Percentiles rank a stretch among this genome's conserved stretches.
These are phyloP conservation scores for Plantago elongata DNA, from an alignment of 257 asterid genomes.

Conservation along the genomic window DNA sequence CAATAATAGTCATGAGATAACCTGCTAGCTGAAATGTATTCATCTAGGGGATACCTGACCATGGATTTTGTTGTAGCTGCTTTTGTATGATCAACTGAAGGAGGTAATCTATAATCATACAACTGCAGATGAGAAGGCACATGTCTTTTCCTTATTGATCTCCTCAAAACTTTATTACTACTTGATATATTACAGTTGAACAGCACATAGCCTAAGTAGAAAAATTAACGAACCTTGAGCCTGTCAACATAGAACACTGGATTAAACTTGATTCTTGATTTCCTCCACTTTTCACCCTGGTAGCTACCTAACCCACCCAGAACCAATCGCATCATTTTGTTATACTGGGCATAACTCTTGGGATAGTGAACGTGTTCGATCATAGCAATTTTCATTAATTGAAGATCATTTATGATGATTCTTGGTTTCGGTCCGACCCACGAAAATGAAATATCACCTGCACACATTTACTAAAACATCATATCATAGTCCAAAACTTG, in stretches of 20 bases:
- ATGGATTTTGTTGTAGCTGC: too few species aligned
- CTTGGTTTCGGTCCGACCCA: constrained; percentile 24
- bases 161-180: too few species aligned
- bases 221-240: not conserved
- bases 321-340: not conserved
- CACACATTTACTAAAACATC: not conserved
- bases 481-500: too few species aligned
- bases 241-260: not conserved
- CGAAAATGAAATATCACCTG: constrained; percentile 13
- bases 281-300: constrained; percentile 8
- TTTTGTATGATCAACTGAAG: too few species aligned
- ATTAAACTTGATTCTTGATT: not conserved
- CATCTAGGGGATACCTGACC: too few species aligned
- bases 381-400: constrained; percentile 3
- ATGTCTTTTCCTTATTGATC: too few species aligned
- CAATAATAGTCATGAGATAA: too few species aligned
- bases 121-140: too few species aligned
- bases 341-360: constrained; percentile 9
- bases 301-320: constrained; percentile 9
- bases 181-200: too few species aligned
- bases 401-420: constrained; percentile 6
- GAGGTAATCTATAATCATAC: too few species aligned
- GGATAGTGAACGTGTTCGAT: constrained; percentile 3
- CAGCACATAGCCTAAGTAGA: too few species aligned
- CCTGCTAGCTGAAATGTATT: too few species aligned